Evolutionary conservation across 495 filamentous ascomycete genomes (phyloP).

Genomic region (Cercophora scortea): DNA sequence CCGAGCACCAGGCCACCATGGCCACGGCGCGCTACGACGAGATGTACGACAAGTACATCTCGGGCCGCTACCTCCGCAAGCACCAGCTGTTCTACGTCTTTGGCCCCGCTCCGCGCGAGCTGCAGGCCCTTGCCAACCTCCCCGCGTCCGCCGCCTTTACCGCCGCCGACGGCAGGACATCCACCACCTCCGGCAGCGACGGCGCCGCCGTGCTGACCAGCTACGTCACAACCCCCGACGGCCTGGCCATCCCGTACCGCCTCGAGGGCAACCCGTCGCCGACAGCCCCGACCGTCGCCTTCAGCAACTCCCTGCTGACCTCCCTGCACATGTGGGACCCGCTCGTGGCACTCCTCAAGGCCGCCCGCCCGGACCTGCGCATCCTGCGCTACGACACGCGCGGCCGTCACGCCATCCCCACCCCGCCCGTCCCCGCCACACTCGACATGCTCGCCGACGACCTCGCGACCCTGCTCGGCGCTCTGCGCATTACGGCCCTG

Average conservation of each 20-base stretch:
- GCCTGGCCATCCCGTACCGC: slow-evolving; percentile 58
- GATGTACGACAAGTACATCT: slow-evolving; percentile 48
- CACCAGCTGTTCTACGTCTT: slow-evolving; percentile 75
- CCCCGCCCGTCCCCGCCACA: slow-evolving; percentile 32
- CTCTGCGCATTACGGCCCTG: slow-evolving; percentile 52
- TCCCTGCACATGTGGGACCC: slow-evolving; percentile 69
- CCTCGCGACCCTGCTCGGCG: slow-evolving; percentile 48
- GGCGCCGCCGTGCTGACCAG: slow-evolving; percentile 52
- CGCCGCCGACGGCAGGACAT: slow-evolving; percentile 45
- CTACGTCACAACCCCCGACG: slow-evolving; percentile 62
- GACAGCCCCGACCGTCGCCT: slow-evolving; percentile 58
- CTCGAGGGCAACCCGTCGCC: slow-evolving; percentile 64
- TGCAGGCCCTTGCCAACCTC: slow-evolving; percentile 40
- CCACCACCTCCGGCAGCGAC: slow-evolving; percentile 27
- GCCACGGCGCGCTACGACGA: slow-evolving; percentile 49
- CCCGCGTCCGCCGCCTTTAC: slow-evolving; percentile 33
- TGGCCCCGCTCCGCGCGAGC: slow-evolving; percentile 61
- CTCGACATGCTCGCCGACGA: slow-evolving; percentile 62
- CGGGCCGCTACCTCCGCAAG: slow-evolving; percentile 44
- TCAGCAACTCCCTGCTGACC: slow-evolving; percentile 69
- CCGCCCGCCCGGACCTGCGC: slow-evolving; percentile 54
- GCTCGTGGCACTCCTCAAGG: slow-evolving; percentile 52
- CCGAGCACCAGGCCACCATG: slow-evolving; percentile 54
- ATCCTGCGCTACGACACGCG: slow-evolving; percentile 66
- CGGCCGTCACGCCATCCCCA: slow-evolving; percentile 48